These are phyloP conservation scores for Jackrogersella multiformis DNA, from an alignment of 495 filamentous ascomycete species.

Conservation along the genomic window DNA sequence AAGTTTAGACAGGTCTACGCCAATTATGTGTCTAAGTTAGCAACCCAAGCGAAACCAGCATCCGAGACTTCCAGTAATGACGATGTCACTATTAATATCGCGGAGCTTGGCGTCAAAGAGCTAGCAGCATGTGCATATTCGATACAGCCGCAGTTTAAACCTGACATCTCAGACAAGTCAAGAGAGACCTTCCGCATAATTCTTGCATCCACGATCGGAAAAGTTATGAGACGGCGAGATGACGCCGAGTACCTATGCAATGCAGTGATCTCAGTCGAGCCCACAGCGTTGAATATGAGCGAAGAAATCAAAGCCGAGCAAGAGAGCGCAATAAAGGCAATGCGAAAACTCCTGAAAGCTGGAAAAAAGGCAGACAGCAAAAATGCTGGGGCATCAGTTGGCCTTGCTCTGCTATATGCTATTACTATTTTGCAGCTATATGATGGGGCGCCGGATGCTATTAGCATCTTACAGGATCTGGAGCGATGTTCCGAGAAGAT, in stretches of 20 bases:
- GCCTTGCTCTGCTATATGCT: conserved; percentile 85
- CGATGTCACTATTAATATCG: conserved; percentile 24
- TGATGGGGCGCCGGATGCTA: conserved; percentile 84
- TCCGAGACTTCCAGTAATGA: conserved; percentile 3
- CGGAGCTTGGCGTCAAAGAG: conserved; percentile 52
- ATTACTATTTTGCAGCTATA: conserved; percentile 88
- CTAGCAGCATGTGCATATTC: conserved; percentile 61
- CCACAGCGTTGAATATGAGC: conserved; percentile 68
- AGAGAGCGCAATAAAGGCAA: conserved; percentile 67
- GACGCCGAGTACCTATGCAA: conserved; percentile 61
- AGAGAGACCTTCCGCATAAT: conserved; percentile 74
- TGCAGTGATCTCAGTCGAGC: conserved; percentile 57
- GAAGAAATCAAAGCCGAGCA: conserved; percentile 67
- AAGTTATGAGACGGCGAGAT: conserved; percentile 70
- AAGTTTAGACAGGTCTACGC: conserved; percentile 60
- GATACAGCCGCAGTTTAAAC: conserved; percentile 50
- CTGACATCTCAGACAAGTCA: conserved; percentile 64
- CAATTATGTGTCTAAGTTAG: conserved; percentile 61
- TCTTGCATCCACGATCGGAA: conserved; percentile 69
- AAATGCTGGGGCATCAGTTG: conserved; percentile 58
- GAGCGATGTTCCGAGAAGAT: conserved; percentile 74
- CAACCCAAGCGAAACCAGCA: conserved; percentile 34
- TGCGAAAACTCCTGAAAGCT: conserved; percentile 74
- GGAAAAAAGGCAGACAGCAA: conserved; percentile 52
- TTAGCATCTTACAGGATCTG: conserved; percentile 77